Evolutionary conservation across 2,329 filamentous ascomycete genomes (phyloP), one percentile per base, ranked within the genome.

Genomic region (Phaeosphaeriaceae sp.): DNA sequence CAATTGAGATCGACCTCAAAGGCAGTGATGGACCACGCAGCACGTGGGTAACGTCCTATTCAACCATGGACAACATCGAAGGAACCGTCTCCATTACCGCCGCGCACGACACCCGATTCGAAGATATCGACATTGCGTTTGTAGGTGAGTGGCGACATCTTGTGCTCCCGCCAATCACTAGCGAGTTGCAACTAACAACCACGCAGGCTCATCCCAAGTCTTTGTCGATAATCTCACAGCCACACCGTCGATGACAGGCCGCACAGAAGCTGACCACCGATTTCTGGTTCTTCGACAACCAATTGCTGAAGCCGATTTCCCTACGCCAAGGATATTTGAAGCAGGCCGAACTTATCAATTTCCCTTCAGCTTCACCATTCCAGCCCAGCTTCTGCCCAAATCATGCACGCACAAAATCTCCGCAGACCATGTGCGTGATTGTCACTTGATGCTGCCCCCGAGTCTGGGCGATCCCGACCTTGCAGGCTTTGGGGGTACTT

Each of bases 211-310:
- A 3, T 80, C 81, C 27, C 79, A 80, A 57, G 84, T 83, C 2
- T 82, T 77, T 24, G 82, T 89, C 25, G 86, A 89, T 67, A 83
- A 83, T 52, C 75, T 85, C 44, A 81, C 81, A 3, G 78, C 81
- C 3, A 78, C 83, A 6, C 80, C 84, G 3, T 80, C 85, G 31
- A 79, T 85, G 51, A 81, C 82, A 19, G 83, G 83, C 46, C 81
- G 83, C 17, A 82, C 83, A 20, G 84, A 85, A 60, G 85, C 86
- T 21, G 81, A 79, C 48, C 87, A 89, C 58, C 83, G 82, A 19
- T 90, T 90, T 66, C 76, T 90, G 36, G 86, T 84, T 58, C 80
- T 90, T 25, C 81, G 80, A 56, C 87, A 89, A 69, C 88, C 88
- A 3, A 83, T 88, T 36, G 72, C 83, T 44, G 73, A 83, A 2